Evolutionary conservation across 495 filamentous ascomycete species (phyloP), one percentile per base, ranked within the genome.

Genomic region (Penicillium canescens): DNA sequence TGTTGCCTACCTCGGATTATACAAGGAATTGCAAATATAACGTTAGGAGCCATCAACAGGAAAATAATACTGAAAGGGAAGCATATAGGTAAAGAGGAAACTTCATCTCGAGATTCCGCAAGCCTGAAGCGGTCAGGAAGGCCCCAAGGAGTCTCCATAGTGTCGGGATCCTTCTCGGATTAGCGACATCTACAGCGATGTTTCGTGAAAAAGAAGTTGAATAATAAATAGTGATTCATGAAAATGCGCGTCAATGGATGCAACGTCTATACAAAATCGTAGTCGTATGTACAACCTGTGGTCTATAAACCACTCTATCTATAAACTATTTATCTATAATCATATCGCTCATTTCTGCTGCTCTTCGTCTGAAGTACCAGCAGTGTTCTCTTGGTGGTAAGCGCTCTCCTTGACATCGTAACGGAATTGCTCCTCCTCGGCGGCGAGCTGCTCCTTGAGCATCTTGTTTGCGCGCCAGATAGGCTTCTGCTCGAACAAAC

Each of bases 401-500:
- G 50, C 38, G 23, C 16, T 36, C 41, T 71, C 67, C 56, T 71
- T 63, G 12, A 74, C 59, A 18, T 71, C 67, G 39, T 59, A 61
- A 23, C 71, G 69, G 64, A 74, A 71, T 11, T 46, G 61, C 39
- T 63, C 67, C 46, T 74, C 69, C 9, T 74, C 69, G 42, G 71
- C 28, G 6, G 18, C 66, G 47, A 63, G 69, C 43, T 70, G 53
- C 20, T 60, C 53, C 10, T 46, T 46, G 38, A 72, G 46, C 4
- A 72, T 57, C 35, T 66, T 54, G 33, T 87, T 78, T 0, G 86
- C 85, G 38, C 72, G 75, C 57, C 72, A 68, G 33, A 84, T 68
- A 2, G 84, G 83, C 66, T 72, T 71, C 54, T 65, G 70, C 59
- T 78, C 75, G 56, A 89, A 89, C 14, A 89, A 64, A 3, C 77